Evolutionary conservation across 345 rosid species (phyloP).

Genomic region (Salix caprea): DNA sequence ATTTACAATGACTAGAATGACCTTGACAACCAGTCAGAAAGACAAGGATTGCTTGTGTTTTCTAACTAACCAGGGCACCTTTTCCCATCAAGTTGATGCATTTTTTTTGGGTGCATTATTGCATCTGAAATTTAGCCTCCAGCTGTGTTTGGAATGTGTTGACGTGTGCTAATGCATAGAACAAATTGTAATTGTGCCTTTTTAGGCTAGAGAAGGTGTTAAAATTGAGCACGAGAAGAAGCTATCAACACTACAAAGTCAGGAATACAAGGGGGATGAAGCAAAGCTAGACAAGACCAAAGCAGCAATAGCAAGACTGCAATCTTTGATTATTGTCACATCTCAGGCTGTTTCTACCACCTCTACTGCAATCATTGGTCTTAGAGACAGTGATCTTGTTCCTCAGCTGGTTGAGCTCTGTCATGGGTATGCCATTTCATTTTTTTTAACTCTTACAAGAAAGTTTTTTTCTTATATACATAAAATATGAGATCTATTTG

Average conservation of each 20-base stretch:
- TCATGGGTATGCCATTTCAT: slow-evolving; percentile 57
- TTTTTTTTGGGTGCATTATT: neutral
- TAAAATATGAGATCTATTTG: neutral
- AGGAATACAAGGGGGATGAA: slow-evolving; percentile 89
- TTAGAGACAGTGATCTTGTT: slow-evolving; percentile 84
- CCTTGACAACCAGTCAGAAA: neutral
- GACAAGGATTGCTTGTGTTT: neutral
- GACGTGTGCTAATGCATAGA: neutral
- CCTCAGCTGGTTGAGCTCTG: slow-evolving; percentile 89
- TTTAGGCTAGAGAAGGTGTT: slow-evolving; percentile 80
- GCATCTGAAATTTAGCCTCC: neutral
- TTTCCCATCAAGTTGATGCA: neutral
- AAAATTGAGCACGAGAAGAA: slow-evolving; percentile 89
- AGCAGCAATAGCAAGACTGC: slow-evolving; percentile 64
- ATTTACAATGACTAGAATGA: slow-evolving; percentile 9
- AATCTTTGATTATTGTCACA: slow-evolving; percentile 68
- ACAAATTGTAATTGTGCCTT: slow-evolving; percentile 5
- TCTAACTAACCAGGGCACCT: neutral
- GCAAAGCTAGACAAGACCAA: slow-evolving; percentile 83
- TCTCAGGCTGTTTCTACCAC: slow-evolving; percentile 90
- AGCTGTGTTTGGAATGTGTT: neutral
- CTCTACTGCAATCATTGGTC: slow-evolving; percentile 69
- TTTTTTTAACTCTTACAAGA: neutral
- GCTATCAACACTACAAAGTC: slow-evolving; percentile 77
- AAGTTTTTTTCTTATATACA: neutral